Evolutionary conservation across 2,329 filamentous ascomycete genomes (phyloP), one percentile per base, ranked within the genome.

Genomic region (Mariannaea elegans): DNA sequence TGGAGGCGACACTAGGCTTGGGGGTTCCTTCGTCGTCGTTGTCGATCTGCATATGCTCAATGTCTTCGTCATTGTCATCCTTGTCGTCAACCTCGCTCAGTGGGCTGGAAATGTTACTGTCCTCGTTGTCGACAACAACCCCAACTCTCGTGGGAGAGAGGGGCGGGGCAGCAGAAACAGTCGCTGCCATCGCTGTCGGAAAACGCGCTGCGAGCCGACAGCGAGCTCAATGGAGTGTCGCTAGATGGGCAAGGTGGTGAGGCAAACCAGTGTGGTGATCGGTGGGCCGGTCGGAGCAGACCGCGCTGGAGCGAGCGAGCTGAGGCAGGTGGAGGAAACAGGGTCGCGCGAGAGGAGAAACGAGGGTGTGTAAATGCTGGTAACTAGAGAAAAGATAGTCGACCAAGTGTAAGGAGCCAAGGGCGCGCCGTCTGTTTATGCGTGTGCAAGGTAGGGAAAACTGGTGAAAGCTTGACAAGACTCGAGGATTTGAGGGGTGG

Each of bases 31-130:
- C 72, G 46, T 75, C 74, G 39, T 73, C 77, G 59, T 72, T 75
- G 62, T 80, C 77, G 45, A 82, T 75, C 61, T 80, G 78, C 75
- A 85, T 83, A 61, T 85, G 85, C 52, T 90, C 89, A 63, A 85
- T 82, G 48, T 86, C 86, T 48, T 90, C 90, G 64, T 91, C 87
- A 50, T 92, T 90, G 41, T 82, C 84, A 63, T 92, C 89, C 71
- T 87, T 87, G 71, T 97, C 92, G 72, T 94, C 93, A 56, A 97
- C 91, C 70, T 97, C 94, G 79, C 93, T 97, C 69, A 98, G 83
- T 71, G 93, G 95, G 77, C 94, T 98, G 36, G 94, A 97, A 52
- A 91, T 83, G 74, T 88, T 89, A 74, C 90, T 91, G 70, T 89
- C 87, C 68, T 85, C 84, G 63, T 80, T 79, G 70, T 85, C 84